Percentiles rank a stretch among this genome's conserved stretches.
Conservation (phyloP, 768 basidiomycete species). For the Coprinopsis sp. region DNA sequence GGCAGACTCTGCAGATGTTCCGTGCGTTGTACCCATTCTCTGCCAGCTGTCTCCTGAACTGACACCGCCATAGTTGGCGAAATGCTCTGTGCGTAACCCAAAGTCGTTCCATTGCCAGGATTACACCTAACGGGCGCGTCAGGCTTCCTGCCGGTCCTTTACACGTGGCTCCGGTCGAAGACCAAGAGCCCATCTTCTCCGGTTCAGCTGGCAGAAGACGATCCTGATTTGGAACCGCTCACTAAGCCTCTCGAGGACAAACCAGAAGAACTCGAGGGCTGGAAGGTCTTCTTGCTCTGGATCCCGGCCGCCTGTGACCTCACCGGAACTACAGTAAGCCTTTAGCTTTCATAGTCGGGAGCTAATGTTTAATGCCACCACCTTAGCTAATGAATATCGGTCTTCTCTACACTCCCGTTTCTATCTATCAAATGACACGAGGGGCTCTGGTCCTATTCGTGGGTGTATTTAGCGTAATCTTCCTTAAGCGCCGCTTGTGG, state of each 20-base stretch:
- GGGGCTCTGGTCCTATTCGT: slow-evolving; percentile 94
- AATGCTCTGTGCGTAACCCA: slow-evolving; percentile 77
- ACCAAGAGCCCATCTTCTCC: slow-evolving; percentile 33
- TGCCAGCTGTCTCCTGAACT: slow-evolving; percentile 18
- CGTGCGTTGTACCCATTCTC: slow-evolving; percentile 44
- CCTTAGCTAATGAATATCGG: slow-evolving; percentile 87
- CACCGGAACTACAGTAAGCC: slow-evolving; percentile 80
- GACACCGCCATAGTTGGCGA: slow-evolving; percentile 69
- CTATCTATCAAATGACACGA: slow-evolving; percentile 95
- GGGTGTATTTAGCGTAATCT: slow-evolving; percentile 84
- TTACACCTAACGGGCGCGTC: slow-evolving; percentile 18
- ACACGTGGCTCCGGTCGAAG: slow-evolving; percentile 54
- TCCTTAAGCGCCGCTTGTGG: slow-evolving; percentile 81
- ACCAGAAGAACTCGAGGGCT: slow-evolving; percentile 53
- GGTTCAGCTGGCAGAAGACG: slow-evolving; percentile 53
- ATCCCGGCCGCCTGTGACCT: slow-evolving; percentile 88
- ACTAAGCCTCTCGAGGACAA: slow-evolving; percentile 26
- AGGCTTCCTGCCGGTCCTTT: slow-evolving; percentile 86
- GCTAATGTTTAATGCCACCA: slow-evolving; percentile 24
- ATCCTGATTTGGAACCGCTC: slow-evolving; percentile 26
- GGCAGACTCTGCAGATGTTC: slow-evolving; percentile 91
- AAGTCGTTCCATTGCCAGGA: slow-evolving; percentile 10
- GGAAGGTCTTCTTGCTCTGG: slow-evolving; percentile 75
- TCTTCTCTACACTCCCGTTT: slow-evolving; percentile 92
- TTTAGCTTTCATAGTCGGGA: slow-evolving; percentile 9